phyloP scores from a whole-genome alignment of 352 stramenopile genomes.

The Plasmopara halstedii region DNA sequence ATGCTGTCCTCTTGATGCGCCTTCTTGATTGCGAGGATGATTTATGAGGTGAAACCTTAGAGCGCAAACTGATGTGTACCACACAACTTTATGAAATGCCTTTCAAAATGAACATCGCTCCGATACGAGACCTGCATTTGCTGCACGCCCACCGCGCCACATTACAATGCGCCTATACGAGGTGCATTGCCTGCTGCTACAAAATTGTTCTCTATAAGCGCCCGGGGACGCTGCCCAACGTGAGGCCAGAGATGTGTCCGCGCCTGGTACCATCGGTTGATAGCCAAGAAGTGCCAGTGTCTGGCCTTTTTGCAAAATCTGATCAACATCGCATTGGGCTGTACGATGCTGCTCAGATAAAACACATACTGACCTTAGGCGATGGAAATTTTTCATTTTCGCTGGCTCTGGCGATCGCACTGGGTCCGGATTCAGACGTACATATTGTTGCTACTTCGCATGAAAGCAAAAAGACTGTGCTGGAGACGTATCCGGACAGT shows the following conservation, averaged over 20 bases:
- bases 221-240: constrained; percentile 51
- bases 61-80: constrained; percentile 1
- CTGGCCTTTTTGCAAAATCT: not conserved
- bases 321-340: constrained; percentile 30
- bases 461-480: constrained; percentile 78
- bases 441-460: constrained; percentile 89
- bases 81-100: constrained; percentile 1
- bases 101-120: constrained; percentile 11
- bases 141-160: constrained; percentile 63
- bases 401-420: constrained; percentile 72
- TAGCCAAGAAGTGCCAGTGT: not conserved
- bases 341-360: constrained; percentile 40
- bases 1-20: not conserved
- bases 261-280: constrained; percentile 27
- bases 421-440: constrained; percentile 23
- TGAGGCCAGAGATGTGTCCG: constrained; percentile 69
- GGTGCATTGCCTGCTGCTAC: constrained; percentile 83
- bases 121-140: constrained; percentile 41
- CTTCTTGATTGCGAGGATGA: constrained; percentile 6
- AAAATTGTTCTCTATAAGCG: constrained; percentile 71
- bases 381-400: constrained; percentile 97
- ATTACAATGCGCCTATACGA: constrained; percentile 53
- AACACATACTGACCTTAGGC: constrained; percentile 86
- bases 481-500: constrained; percentile 87
- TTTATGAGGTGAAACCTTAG: constrained; percentile 14